A percentile compares a stretch with the other conserved stretches of the same genome.
Conservation (phyloP, 805 yeast genomes). For the Candida endomychidarum region DNA sequence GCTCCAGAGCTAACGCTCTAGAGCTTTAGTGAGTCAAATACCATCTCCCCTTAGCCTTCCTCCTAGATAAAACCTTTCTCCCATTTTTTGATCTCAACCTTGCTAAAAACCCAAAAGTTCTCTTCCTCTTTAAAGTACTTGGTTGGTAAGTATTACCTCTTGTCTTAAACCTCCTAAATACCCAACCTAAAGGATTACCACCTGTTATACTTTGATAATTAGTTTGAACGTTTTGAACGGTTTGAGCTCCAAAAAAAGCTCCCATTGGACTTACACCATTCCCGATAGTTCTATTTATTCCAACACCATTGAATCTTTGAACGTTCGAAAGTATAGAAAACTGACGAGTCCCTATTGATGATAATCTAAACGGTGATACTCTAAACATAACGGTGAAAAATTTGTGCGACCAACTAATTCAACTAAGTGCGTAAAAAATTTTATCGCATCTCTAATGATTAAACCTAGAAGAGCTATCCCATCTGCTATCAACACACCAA, state of each 20-base stretch:
- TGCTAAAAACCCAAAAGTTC: slow-evolving; percentile 86
- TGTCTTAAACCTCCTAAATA: slow-evolving; percentile 72
- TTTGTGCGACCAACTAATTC: too few relatives aligned
- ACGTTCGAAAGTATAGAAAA: too few relatives aligned
- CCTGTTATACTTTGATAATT: neutral
- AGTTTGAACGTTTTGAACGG: neutral
- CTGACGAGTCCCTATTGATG: neutral
- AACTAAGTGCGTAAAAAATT: neutral
- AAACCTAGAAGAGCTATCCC: slow-evolving; percentile 39
- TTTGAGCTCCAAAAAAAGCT: too few relatives aligned
- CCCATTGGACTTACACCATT: neutral
- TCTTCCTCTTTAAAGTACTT: slow-evolving; percentile 83
- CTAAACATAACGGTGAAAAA: too few relatives aligned
- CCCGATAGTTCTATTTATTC: neutral
- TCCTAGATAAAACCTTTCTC: slow-evolving; percentile 70
- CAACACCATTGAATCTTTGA: too few relatives aligned
- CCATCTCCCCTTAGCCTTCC: slow-evolving; percentile 93
- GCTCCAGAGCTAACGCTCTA: too few relatives aligned
- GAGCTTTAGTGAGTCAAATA: slow-evolving; percentile 73
- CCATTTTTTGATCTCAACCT: slow-evolving; percentile 75
- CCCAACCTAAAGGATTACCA: slow-evolving; percentile 25
- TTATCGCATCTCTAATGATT: slow-evolving; percentile 6
- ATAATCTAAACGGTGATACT: neutral
- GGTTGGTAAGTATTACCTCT: slow-evolving; percentile 97
- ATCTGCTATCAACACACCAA: slow-evolving; percentile 50